Base-by-base conservation (phyloP, 768 basidiomycete species). In the Chiua virens region DNA sequence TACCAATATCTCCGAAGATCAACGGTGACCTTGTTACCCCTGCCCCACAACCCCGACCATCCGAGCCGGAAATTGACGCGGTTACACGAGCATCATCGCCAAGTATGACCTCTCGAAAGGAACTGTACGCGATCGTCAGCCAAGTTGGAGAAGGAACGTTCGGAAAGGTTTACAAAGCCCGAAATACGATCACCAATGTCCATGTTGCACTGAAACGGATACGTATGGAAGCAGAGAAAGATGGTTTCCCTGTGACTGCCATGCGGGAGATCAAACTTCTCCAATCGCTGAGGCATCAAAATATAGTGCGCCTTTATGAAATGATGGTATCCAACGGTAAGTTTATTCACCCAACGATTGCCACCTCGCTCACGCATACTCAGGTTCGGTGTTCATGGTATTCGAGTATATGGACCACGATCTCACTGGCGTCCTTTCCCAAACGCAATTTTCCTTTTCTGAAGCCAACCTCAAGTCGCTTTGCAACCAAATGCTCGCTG, bases 371-470 rank as follows among this genome's bases (percentile, higher is more conserved):
- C 32, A 66, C 28, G 9, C 11, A 52, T 49, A 43, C 17, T 6
- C 61, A 98, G 96, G 93, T 52, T 86, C 89, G 42, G 95, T 97
- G 37, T 96, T 92, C 72, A 99, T 99, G 97, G 96, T 99, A 35
- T 93, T 98, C 62, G 95, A 98, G 69, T 99, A 99, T 70, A 91
- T 97, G 91, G 94, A 99, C 62, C 96, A 98, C 66, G 97, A 99
- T 66, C 76, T 99, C 47, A 98, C 95, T 3, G 97, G 97, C 4
- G 79, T 98, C 45, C 77, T 99, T 23, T 90, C 92, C 3, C 95
- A 98, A 72, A 89, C 82, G 1, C 87, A 92, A 62, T 90, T 98
- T 61, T 75, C 66, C 35, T 98, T 99, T 66, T 79, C 82, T 0
- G 80, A 85, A 20, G 92, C 89, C 20, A 89, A 99, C 69, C 77